Evolutionary conservation across 2,329 filamentous ascomycete species (phyloP), one percentile per base, ranked within the genome.

Genomic region (Huntiella decipiens): DNA sequence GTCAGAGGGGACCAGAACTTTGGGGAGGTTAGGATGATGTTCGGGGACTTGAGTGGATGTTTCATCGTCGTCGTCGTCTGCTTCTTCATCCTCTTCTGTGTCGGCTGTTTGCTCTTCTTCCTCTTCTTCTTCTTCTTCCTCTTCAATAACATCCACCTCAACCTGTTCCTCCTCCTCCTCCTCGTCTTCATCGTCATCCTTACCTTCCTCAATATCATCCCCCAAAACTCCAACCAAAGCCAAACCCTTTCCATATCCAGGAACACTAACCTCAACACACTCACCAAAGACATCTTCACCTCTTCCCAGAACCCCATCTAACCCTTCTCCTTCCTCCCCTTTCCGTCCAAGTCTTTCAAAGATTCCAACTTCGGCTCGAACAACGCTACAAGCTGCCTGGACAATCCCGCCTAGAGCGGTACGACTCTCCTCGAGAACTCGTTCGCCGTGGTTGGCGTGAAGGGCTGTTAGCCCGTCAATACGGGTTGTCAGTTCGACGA

Each of bases 311-410:
- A 81, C 59, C 32, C 79, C 76, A 49, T 80, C 77, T 22, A 81
- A 61, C 0, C 77, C 77, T 28, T 76, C 77, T 34, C 77, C 77
- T 15, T 63, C 70, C 77, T 76, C 80, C 5, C 77, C 77, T 54
- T 81, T 81, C 50, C 74, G 63, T 15, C 77, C 76, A 17, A 81
- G 60, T 17, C 70, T 66, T 61, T 81, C 77, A 48, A 79, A 79
- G 22, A 81, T 80, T 58, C 81, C 77, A 15, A 81, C 72, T 60
- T 81, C 77, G 46, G 77, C 77, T 13, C 77, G 65, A 10, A 79
- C 76, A 8, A 81, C 65, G 51, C 71, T 74, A 54, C 75, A 78
- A 54, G 72, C 71, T 13, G 74, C 73, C 47, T 80, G 76, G 13
- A 78, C 67, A 53, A 80, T 77, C 52, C 66, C 65, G 19, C 60